These are phyloP conservation scores for Sporothrix variecibatus DNA, from an alignment of 2,329 filamentous ascomycete genomes.

Conservation along the genomic window DNA sequence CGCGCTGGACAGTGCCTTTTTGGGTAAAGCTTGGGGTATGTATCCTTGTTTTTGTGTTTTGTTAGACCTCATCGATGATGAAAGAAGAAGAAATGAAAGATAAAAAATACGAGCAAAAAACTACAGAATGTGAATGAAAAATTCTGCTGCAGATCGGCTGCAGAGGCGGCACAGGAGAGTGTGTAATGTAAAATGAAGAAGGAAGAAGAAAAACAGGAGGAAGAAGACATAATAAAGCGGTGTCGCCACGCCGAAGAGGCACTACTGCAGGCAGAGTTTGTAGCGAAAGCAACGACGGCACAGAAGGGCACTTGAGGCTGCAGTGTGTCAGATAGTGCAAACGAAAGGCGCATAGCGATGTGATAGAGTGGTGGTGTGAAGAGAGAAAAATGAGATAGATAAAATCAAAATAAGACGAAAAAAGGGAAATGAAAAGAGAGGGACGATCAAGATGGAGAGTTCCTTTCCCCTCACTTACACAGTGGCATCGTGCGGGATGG, in stretches of 20 bases:
- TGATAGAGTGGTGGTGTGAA: neutral
- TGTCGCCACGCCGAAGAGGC: conserved; percentile 1
- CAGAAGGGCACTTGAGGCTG: conserved; percentile 2
- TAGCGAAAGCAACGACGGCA: conserved; percentile 18
- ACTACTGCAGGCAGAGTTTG: conserved; percentile 1
- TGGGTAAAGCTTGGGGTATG: neutral
- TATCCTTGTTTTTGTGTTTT: neutral
- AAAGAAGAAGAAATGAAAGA: no score
- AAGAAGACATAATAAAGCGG: neutral
- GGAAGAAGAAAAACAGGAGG: neutral
- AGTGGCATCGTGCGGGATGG: neutral
- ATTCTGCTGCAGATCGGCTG: conserved; percentile 5
- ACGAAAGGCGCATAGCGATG: neutral
- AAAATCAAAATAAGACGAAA: neutral
- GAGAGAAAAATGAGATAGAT: neutral
- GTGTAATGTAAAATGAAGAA: neutral
- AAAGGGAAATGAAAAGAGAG: neutral
- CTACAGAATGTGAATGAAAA: neutral
- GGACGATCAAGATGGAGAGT: neutral
- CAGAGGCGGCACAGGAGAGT: neutral
- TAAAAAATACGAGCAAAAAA: neutral
- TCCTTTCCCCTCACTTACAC: neutral
- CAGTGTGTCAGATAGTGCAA: neutral
- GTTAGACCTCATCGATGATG: neutral
- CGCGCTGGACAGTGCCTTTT: neutral